phyloP scores from a whole-genome alignment of 768 basidiomycete species.

The Pleurotus tuoliensis region DNA sequence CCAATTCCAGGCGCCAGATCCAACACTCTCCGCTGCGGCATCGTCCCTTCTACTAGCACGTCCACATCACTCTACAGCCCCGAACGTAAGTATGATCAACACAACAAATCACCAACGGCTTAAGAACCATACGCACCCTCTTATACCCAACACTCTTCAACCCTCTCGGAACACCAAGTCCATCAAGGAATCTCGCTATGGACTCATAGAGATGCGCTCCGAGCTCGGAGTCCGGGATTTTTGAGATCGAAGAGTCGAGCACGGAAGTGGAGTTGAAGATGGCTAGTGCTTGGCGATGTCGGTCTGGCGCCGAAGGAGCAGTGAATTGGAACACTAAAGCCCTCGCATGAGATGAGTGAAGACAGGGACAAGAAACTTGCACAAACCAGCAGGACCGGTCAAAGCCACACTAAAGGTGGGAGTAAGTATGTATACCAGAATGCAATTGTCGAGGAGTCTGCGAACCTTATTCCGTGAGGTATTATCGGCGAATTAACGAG shows the following conservation, averaged over 20 bases:
- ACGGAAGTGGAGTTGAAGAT: conserved; percentile 69
- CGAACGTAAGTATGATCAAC: not conserved
- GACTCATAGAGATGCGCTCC: conserved; percentile 79
- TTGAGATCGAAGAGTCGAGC: conserved; percentile 66
- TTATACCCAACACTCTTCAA: conserved; percentile 70
- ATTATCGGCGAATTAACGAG: conserved; percentile 83
- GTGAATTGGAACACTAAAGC: conserved; percentile 87
- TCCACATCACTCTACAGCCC: conserved; percentile 54
- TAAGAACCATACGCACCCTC: not conserved
- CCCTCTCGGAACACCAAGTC: conserved; percentile 81
- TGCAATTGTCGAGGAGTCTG: not conserved
- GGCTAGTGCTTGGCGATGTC: conserved; percentile 85
- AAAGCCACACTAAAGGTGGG: conserved; percentile 64
- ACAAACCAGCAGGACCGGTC: conserved; percentile 77
- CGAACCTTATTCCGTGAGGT: conserved; percentile 82
- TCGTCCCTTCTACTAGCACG: conserved; percentile 82
- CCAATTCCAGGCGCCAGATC: conserved; percentile 92
- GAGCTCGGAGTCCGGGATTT: conserved; percentile 75
- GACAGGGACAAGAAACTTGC: conserved; percentile 8
- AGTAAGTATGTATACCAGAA: conserved; percentile 9
- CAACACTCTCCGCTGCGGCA: conserved; percentile 89
- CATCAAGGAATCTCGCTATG: conserved; percentile 85
- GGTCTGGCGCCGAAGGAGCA: conserved; percentile 86
- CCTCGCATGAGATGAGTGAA: conserved; percentile 4
- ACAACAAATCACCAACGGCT: not conserved